Evolutionary conservation across 768 basidiomycete species (phyloP), one percentile per base, ranked within the genome.

Genomic region (Cantharellus cinnabarinus): DNA sequence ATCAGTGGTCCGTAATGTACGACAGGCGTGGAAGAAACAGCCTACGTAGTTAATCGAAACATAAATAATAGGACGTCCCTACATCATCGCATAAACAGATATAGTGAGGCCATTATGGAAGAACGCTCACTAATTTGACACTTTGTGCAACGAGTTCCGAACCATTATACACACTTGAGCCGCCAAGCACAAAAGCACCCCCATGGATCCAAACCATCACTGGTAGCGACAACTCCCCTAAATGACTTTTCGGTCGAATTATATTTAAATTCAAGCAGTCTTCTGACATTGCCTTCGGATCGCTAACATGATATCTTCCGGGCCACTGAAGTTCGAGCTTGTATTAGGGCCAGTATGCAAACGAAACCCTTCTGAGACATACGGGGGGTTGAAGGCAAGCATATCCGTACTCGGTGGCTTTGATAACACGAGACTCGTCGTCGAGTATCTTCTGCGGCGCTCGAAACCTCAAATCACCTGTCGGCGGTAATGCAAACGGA

Each of bases 1-100:
- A 29, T 29, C 20, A 29, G 20, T 10, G 44, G 10, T 10, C 44
- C 29, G 44, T 48, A 29, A 10, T 10, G 10, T 48, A 10, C 29
- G 44, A 10, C 44, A 10, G 10, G 44, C 10, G 44, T 48, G 10
- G 44, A 48, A 48, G 10, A 48, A 48, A 48, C 10, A 48, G 29
- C 44, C 29, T 10, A 48, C 44, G 35, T 61, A 61, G 41, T 61
- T 61, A 20, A 61, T 15, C n/a, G 61, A 29, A 29, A 61, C 60
- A 41, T 37, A 61, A 20, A 61, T 50, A 4, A 61, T 42, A 14
- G 52, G 52, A 10, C 35, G 10, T 10, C 38, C 38, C 52, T 54
- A 37, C 7, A 37, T 10, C 10, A 7, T 7, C 7, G 35, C 14
- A 37, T 10, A 7, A 10, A 54, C 35, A 37, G 52, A 7, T 10